phyloP scores from a whole-genome alignment of 129 eudicot genomes.

The Scalesia atractyloides region DNA sequence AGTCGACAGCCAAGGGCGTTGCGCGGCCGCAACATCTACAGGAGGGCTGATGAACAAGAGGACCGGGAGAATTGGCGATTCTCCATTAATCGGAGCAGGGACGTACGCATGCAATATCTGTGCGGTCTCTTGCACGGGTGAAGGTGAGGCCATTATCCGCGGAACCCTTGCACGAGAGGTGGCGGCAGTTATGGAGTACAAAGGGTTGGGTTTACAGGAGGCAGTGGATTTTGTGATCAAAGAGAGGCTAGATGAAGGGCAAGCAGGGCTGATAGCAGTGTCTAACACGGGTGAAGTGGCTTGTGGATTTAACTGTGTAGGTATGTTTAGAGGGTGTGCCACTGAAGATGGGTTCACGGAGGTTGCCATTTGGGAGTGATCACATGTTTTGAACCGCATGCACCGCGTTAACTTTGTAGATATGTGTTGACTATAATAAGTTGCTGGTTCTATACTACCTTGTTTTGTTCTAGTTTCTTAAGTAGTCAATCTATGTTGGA shows the following conservation, averaged over 20 bases:
- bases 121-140: constrained; percentile 94
- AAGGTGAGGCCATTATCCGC: constrained; percentile 91
- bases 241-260: constrained; percentile 75
- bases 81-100: constrained; percentile 84
- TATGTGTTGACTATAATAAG: too few species aligned
- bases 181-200: constrained; percentile 97
- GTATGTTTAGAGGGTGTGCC: constrained; percentile 93
- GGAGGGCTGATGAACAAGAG: constrained; percentile 94
- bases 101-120: constrained; percentile 78
- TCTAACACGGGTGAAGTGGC: constrained; percentile 82
- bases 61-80: constrained; percentile 83
- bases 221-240: constrained; percentile 88
- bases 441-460: too few species aligned
- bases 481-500: too few species aligned
- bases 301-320: constrained; percentile 71
- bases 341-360: constrained; percentile 90
- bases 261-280: constrained; percentile 91
- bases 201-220: constrained; percentile 70
- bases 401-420: too few species aligned
- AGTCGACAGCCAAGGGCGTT: constrained; percentile 80
- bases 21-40: constrained; percentile 95
- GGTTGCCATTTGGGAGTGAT: constrained; percentile 83
- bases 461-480: too few species aligned
- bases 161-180: constrained; percentile 90
- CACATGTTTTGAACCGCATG: too few species aligned